Evolutionary conservation across 78 protist genomes (phyloP).

Genomic region (Dictyostelium discoideum): DNA sequence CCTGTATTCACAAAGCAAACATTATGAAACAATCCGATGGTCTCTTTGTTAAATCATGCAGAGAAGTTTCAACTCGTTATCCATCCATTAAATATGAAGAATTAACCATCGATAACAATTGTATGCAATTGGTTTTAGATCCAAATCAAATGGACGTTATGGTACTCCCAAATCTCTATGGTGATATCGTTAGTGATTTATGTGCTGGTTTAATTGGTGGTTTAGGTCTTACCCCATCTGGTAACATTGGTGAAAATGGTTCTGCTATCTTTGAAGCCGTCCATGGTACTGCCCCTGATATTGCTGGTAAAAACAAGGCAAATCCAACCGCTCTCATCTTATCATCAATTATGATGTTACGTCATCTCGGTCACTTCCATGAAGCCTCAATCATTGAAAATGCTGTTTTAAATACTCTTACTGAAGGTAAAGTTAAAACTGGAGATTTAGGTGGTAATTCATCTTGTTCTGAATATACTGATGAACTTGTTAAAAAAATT

Average conservation of each 20-base stretch:
- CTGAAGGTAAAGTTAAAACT: conserved; percentile 77
- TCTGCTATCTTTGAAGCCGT: conserved; percentile 91
- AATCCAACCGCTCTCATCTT: conserved; percentile 92
- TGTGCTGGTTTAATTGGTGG: conserved; percentile 93
- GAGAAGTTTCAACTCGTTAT: conserved; percentile 89
- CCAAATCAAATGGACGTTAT: conserved; percentile 91
- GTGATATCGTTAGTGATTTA: conserved; percentile 92
- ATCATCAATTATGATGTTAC: conserved; percentile 88
- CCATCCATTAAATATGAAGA: conserved; percentile 88
- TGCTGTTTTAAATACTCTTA: conserved; percentile 65
- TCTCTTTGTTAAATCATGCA: conserved; percentile 84
- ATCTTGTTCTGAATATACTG: conserved; percentile 48
- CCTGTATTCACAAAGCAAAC: conserved; percentile 93
- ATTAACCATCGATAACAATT: conserved; percentile 86
- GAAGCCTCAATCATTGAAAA: conserved; percentile 68
- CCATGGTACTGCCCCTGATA: conserved; percentile 93
- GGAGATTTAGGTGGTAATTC: conserved; percentile 77
- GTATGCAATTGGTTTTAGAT: conserved; percentile 86
- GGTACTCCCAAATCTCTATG: conserved; percentile 92
- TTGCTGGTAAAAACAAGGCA: conserved; percentile 88
- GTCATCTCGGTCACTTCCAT: conserved; percentile 82
- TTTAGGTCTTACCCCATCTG: conserved; percentile 91
- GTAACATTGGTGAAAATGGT: conserved; percentile 87
- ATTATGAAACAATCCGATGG: conserved; percentile 92
- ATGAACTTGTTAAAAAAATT: conserved; percentile 51